Conservation (phyloP, 257 asterid species). For the Rauvolfia tetraphylla region DNA sequence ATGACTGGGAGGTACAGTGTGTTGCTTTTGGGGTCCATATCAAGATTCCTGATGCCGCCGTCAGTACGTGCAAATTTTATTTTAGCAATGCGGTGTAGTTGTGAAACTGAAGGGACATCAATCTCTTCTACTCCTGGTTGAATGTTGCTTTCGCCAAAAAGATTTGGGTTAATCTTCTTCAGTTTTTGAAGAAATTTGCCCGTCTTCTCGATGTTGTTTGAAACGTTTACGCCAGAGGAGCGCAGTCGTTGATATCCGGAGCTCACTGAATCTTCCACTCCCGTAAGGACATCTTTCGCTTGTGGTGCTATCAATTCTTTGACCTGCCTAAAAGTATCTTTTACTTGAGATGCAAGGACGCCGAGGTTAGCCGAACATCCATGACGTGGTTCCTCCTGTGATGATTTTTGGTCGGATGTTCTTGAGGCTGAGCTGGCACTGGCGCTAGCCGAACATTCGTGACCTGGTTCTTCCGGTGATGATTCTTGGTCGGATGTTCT, state of each 20-base stretch:
- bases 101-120: conserved; percentile 31
- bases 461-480: too few relatives aligned
- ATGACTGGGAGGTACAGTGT: conserved; percentile 3
- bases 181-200: not conserved
- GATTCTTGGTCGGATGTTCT: not conserved
- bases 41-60: conserved; percentile 29
- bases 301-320: conserved; percentile 10
- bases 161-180: not conserved
- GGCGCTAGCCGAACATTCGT: too few relatives aligned
- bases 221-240: not conserved
- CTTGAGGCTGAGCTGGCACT: too few relatives aligned
- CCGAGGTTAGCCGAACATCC: too few relatives aligned
- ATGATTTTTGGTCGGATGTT: not conserved
- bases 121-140: conserved; percentile 21
- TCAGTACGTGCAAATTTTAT: conserved; percentile 16
- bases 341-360: not conserved
- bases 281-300: too few relatives aligned
- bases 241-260: not conserved
- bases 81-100: conserved; percentile 21
- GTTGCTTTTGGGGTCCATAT: not conserved
- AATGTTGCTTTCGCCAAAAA: not conserved
- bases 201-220: not conserved
- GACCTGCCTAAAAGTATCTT: conserved; percentile 20
- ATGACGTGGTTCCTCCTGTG: too few relatives aligned
- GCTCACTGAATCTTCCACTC: not conserved